Evolutionary conservation across 2,329 filamentous ascomycete genomes (phyloP).

Genomic region (Phoma sp.): DNA sequence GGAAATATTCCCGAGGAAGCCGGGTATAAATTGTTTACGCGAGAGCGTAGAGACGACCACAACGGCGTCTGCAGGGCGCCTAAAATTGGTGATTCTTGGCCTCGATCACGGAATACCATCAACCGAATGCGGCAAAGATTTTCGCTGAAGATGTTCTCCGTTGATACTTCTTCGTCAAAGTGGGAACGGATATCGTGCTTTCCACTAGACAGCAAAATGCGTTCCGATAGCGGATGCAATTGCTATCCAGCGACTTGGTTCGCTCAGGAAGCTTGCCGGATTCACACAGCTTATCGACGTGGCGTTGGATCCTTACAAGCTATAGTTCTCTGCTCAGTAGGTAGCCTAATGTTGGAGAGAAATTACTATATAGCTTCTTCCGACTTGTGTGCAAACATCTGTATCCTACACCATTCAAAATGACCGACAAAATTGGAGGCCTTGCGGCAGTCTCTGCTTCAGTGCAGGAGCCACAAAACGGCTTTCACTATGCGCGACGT

Average conservation of each 20-base stretch:
- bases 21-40: neutral
- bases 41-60: neutral
- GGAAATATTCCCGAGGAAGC: neutral
- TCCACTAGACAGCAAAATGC: neutral
- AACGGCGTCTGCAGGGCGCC: neutral
- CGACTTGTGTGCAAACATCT: no score
- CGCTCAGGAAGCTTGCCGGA: neutral
- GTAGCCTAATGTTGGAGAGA: no score
- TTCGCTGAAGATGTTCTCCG: neutral
- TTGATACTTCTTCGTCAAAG: conserved; percentile 12
- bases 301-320: neutral
- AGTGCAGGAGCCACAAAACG: conserved; percentile 1
- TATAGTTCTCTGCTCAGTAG: no score
- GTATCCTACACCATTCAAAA: neutral
- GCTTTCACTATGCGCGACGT: conserved; percentile 21
- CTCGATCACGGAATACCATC: conserved; percentile 16
- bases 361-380: no score
- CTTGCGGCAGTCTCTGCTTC: conserved; percentile 1
- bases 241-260: neutral
- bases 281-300: conserved; percentile 1
- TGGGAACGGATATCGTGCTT: conserved; percentile 23
- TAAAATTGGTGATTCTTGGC: conserved; percentile 22
- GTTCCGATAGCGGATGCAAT: neutral
- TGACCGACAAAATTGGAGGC: conserved; percentile 6
- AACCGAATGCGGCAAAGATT: conserved; percentile 13